phyloP scores from a whole-genome alignment of 1,284 basidiomycete genomes.

The Irpex sp. region DNA sequence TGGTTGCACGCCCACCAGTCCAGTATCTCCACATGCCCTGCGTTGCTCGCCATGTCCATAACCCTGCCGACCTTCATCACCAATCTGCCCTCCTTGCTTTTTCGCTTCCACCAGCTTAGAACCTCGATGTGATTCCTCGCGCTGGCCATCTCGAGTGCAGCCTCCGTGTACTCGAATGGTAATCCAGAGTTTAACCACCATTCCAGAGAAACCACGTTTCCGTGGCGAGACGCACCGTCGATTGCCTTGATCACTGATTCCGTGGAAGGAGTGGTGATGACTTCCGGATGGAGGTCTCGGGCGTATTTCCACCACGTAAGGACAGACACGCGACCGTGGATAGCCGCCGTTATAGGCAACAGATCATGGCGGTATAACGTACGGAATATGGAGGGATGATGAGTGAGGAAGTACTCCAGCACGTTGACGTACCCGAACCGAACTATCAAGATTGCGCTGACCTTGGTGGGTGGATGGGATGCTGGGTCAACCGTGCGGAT shows the following conservation, averaged over 20 bases:
- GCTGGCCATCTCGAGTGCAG: conserved; percentile 72
- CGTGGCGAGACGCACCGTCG: conserved; percentile 68
- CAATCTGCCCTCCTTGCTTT: conserved; percentile 30
- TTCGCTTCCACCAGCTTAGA: conserved; percentile 74
- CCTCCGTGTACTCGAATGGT: conserved; percentile 68
- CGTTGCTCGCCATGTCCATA: conserved; percentile 75
- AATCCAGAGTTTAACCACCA: conserved; percentile 65
- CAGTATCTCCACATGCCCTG: conserved; percentile 65
- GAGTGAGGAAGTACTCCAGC: conserved; percentile 64
- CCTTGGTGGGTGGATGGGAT: conserved; percentile 55
- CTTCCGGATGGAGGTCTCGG: conserved; percentile 52
- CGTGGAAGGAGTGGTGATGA: conserved; percentile 48
- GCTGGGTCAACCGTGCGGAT: conserved; percentile 56
- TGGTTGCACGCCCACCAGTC: conserved; percentile 82
- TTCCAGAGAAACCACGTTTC: conserved; percentile 61
- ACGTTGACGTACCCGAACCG: conserved; percentile 74
- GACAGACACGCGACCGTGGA: conserved; percentile 67
- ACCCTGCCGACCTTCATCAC: conserved; percentile 76
- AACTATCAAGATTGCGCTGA: conserved; percentile 62
- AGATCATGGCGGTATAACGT: conserved; percentile 59
- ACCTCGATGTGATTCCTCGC: conserved; percentile 68
- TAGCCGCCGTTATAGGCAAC: conserved; percentile 71
- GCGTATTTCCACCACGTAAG: conserved; percentile 78
- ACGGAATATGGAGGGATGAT: conserved; percentile 59
- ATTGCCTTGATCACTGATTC: conserved; percentile 58